Evolutionary conservation across 768 basidiomycete species (phyloP).

Genomic region (Mycena capillaripes): DNA sequence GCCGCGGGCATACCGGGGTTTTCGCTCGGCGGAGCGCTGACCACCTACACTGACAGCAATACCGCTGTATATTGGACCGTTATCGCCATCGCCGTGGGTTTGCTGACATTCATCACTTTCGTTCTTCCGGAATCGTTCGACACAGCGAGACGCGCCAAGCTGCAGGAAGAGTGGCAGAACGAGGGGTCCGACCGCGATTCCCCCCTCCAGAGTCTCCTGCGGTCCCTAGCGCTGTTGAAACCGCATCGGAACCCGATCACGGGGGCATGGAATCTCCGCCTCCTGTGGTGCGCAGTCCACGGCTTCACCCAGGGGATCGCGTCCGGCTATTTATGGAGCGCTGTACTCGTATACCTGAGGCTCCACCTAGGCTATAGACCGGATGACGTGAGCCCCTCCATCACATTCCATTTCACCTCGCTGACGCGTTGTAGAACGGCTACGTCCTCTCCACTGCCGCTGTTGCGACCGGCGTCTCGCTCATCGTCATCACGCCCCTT

Average conservation of each 20-base stretch:
- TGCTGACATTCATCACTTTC: constrained; percentile 2
- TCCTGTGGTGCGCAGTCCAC: constrained; percentile 10
- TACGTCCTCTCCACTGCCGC: neutral
- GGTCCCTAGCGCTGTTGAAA: neutral
- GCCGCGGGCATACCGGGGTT: constrained; percentile 7
- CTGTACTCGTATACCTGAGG: constrained; percentile 1
- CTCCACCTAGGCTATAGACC: constrained; percentile 2
- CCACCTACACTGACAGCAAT: constrained; percentile 1
- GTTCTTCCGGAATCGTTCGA: constrained; percentile 16
- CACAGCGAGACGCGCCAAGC: neutral
- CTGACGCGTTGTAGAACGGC: neutral
- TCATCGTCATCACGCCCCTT: constrained; percentile 5
- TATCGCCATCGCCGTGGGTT: neutral
- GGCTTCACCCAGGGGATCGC: neutral
- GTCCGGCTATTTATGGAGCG: constrained; percentile 11
- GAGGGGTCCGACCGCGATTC: neutral
- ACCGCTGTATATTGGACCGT: constrained; percentile 12
- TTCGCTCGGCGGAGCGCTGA: constrained; percentile 6
- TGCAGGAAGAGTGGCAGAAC: constrained; percentile 12
- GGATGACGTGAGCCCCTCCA: neutral
- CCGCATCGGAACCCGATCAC: constrained; percentile 11
- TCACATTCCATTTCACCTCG: no score
- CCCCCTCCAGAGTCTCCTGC: neutral
- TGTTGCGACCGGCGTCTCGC: constrained; percentile 1
- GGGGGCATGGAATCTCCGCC: constrained; percentile 6